phyloP scores from a whole-genome alignment of 768 basidiomycete genomes.

The Candolleomyces aberdarensis region DNA sequence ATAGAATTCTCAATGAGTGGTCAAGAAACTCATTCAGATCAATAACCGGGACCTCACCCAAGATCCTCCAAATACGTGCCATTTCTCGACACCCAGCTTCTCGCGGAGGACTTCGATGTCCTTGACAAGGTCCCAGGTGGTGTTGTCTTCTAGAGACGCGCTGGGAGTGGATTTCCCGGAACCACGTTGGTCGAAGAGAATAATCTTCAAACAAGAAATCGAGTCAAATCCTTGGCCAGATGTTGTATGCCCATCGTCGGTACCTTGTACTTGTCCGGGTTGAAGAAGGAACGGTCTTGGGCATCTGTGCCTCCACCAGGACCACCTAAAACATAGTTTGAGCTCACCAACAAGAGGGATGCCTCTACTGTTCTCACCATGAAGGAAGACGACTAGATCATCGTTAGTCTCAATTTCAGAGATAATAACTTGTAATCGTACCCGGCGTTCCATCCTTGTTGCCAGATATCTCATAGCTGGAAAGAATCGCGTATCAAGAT shows the following conservation, averaged over 20 bases:
- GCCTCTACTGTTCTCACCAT: constrained; percentile 42
- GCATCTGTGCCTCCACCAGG: constrained; percentile 75
- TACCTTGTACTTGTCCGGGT: constrained; percentile 83
- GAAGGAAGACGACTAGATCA: constrained; percentile 66
- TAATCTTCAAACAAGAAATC: constrained; percentile 46
- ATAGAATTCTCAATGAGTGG: not conserved
- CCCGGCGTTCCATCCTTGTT: constrained; percentile 76
- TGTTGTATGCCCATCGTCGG: not conserved
- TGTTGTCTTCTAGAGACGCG: constrained; percentile 82
- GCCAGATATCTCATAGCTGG: constrained; percentile 79
- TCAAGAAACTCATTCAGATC: not conserved
- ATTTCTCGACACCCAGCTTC: constrained; percentile 74
- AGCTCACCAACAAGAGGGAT: not conserved
- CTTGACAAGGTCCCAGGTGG: constrained; percentile 90
- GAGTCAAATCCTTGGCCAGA: not conserved
- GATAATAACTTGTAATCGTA: constrained; percentile 20
- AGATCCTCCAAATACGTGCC: constrained; percentile 94
- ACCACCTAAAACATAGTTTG: constrained; percentile 45
- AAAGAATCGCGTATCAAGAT: not conserved
- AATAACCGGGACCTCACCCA: constrained; percentile 62
- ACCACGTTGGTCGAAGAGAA: constrained; percentile 90
- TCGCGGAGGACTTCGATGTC: constrained; percentile 84
- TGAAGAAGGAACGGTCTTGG: constrained; percentile 76
- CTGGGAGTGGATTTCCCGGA: constrained; percentile 82
- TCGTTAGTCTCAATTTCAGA: not conserved